Evolutionary conservation across 1,284 basidiomycete genomes (phyloP).

Genomic region (Cutaneotrichosporon sp.): DNA sequence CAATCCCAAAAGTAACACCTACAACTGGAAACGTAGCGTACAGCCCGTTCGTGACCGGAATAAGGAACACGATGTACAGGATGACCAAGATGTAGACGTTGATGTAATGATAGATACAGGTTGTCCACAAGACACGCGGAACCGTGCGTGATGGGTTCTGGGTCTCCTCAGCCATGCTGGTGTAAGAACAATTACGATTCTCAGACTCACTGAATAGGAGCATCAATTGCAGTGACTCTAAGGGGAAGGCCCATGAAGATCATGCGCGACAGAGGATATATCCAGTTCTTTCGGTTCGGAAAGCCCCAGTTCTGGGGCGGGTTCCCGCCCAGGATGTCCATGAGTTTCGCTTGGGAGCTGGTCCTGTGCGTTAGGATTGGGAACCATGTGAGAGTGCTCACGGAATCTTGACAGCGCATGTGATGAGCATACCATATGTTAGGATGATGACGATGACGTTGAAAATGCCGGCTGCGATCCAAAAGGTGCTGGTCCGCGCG

Average conservation of each 20-base stretch:
- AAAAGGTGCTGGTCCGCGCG: conserved; percentile 4
- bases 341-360: not conserved
- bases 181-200: not conserved
- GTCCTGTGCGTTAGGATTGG: not conserved
- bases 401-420: not conserved
- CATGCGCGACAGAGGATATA: not conserved
- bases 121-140: conserved; percentile 43
- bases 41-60: not conserved
- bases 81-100: conserved; percentile 1
- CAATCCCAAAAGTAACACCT: not conserved
- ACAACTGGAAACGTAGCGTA: not conserved
- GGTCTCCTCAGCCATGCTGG: conserved; percentile 26
- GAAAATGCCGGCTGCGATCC: conserved; percentile 3
- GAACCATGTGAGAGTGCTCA: not conserved
- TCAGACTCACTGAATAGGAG: conserved; percentile 3
- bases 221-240: not conserved
- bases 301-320: not conserved
- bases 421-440: not conserved
- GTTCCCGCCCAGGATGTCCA: not conserved
- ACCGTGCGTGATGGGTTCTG: conserved; percentile 47
- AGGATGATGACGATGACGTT: conserved; percentile 1
- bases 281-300: not conserved
- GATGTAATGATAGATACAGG: conserved; percentile 27
- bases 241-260: conserved; percentile 4
- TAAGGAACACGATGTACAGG: not conserved